Conservation (phyloP, 768 basidiomycete species). For the Nidularia pulvinata region DNA sequence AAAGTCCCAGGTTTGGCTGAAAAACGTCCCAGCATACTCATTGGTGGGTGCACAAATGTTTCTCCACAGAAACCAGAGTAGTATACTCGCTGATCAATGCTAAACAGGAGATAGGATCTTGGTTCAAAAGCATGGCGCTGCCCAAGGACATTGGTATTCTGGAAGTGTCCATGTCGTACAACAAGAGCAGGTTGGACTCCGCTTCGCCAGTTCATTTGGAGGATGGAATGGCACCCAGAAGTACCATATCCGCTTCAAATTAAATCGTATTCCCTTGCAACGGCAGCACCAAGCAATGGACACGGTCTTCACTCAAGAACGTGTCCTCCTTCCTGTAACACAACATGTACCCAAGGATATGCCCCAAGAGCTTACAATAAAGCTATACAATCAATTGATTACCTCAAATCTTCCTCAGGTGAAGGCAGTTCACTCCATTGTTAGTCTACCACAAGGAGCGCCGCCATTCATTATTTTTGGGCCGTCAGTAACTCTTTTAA, state of each 20-base stretch:
- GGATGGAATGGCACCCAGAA: conserved; percentile 25
- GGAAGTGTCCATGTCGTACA: conserved; percentile 57
- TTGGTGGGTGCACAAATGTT: conserved; percentile 33
- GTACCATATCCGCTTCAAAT: conserved; percentile 54
- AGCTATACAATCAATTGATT: conserved; percentile 40
- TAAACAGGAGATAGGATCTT: conserved; percentile 50
- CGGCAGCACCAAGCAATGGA: conserved; percentile 62
- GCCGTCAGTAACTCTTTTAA: conserved; percentile 41
- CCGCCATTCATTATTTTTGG: conserved; percentile 63
- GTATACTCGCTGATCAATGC: background rate
- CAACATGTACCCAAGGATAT: conserved; percentile 18
- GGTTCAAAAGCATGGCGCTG: conserved; percentile 38
- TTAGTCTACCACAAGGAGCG: conserved; percentile 38
- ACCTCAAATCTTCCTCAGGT: conserved; percentile 44
- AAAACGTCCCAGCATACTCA: conserved; percentile 54
- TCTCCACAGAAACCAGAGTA: background rate
- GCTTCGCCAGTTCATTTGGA: conserved; percentile 44
- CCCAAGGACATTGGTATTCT: conserved; percentile 49
- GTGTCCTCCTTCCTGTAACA: conserved; percentile 48
- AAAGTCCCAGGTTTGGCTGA: conserved; percentile 48
- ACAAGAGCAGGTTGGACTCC: conserved; percentile 47
- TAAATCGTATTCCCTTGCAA: conserved; percentile 54
- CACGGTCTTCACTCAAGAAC: conserved; percentile 36
- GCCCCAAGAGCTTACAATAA: conserved; percentile 12
- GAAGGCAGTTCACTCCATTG: conserved; percentile 46